Percentiles rank a stretch among this genome's conserved stretches.
These are phyloP conservation scores for Nicotiana benthamiana DNA, from an alignment of 257 asterid species.

Conservation along the genomic window DNA sequence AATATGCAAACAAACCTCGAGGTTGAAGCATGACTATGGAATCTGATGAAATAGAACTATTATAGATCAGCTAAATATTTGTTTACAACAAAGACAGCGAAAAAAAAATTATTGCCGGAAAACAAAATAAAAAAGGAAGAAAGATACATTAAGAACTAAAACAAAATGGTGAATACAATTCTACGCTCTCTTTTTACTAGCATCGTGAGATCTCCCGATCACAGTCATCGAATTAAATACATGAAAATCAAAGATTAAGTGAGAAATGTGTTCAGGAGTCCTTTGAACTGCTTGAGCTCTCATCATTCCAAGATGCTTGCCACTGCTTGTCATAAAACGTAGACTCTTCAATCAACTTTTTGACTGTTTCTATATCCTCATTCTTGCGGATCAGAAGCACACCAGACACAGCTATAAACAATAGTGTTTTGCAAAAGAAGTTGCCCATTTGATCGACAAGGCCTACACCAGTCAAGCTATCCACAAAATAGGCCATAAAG, in stretches of 20 bases:
- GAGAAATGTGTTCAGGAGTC: neutral
- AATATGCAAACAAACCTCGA: neutral
- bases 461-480: slow-evolving; percentile 86
- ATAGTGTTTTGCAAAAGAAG: slow-evolving; percentile 80
- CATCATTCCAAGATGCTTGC: slow-evolving; percentile 19
- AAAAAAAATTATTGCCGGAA: neutral
- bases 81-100: neutral
- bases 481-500: slow-evolving; percentile 97
- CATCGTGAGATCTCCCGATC: neutral
- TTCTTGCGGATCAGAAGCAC: slow-evolving; percentile 86
- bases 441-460: slow-evolving; percentile 94
- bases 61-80: neutral
- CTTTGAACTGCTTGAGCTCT: slow-evolving; percentile 6
- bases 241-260: neutral
- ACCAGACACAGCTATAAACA: slow-evolving; percentile 72
- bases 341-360: slow-evolving; percentile 15
- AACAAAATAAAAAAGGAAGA: neutral
- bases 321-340: slow-evolving; percentile 22
- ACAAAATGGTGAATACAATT: slow-evolving; percentile 3
- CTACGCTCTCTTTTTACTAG: neutral
- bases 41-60: neutral
- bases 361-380: slow-evolving; percentile 26
- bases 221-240: neutral
- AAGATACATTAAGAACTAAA: neutral
- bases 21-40: neutral